These are phyloP conservation scores for Sisymbrium altissimum DNA, from an alignment of 345 rosid genomes.

Conservation along the genomic window DNA sequence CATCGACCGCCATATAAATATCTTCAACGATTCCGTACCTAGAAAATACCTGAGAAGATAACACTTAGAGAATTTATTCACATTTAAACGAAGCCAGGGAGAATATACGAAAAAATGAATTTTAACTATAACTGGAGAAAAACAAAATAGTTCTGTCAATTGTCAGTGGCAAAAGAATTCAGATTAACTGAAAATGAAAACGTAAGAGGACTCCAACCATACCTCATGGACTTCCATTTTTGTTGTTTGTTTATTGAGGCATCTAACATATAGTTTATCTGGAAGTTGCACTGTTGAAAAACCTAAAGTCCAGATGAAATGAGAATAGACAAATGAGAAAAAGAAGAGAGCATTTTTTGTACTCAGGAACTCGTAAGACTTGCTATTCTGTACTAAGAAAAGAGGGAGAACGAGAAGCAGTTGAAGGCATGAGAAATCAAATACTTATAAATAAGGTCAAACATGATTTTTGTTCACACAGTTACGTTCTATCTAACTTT, in stretches of 20 bases:
- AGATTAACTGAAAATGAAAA: neutral
- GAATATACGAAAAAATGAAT: conserved; percentile 7
- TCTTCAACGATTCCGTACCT: conserved; percentile 70
- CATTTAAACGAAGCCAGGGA: neutral
- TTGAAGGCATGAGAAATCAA: conserved; percentile 2
- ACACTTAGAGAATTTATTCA: neutral
- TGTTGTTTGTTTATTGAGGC: conserved; percentile 63
- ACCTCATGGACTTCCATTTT: conserved; percentile 71
- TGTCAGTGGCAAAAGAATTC: neutral
- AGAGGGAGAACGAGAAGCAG: neutral
- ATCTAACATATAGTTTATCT: conserved; percentile 74
- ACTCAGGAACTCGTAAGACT: neutral
- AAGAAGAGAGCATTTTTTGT: neutral
- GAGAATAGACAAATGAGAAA: conserved; percentile 11
- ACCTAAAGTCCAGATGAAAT: conserved; percentile 11
- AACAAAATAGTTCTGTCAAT: neutral
- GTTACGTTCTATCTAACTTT: neutral
- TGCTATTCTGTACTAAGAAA: neutral
- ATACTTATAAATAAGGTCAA: neutral
- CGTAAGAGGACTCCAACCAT: conserved; percentile 21
- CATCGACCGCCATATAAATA: conserved; percentile 62
- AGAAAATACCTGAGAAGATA: conserved; percentile 62
- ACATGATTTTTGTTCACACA: neutral
- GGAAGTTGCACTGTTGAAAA: conserved; percentile 37
- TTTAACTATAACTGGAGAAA: conserved; percentile 2